Percentiles rank a stretch among this genome's conserved stretches.
These are phyloP conservation scores for Micractinium sp. DNA, from an alignment of 139 green algal species.

Conservation along the genomic window DNA sequence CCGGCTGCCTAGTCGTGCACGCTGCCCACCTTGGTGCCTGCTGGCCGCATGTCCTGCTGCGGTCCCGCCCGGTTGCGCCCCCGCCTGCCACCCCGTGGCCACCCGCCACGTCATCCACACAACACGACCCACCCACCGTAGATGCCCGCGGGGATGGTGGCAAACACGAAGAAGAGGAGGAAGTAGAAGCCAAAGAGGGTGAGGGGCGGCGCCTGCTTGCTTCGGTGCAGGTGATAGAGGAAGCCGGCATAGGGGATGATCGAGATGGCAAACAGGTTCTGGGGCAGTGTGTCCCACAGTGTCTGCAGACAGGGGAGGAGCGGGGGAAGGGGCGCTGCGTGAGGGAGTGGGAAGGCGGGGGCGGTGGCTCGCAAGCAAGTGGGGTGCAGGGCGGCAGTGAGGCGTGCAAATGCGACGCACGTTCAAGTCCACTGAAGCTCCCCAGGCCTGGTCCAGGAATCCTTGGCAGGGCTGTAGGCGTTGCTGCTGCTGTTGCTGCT, in stretches of 20 bases:
- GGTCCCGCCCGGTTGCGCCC: too few species aligned
- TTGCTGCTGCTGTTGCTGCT: background rate
- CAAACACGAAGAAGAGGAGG: conserved; percentile 95
- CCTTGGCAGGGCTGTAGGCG: background rate
- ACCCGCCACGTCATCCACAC: background rate
- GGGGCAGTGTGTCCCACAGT: conserved; percentile 61
- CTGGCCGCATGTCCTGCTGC: too few species aligned
- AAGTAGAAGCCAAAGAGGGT: conserved; percentile 96
- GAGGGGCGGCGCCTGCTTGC: conserved; percentile 63
- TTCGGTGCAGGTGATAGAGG: conserved; percentile 74
- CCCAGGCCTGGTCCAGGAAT: conserved; percentile 40
- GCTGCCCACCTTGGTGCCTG: too few species aligned
- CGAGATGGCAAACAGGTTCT: conserved; percentile 85
- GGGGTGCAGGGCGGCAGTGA: background rate
- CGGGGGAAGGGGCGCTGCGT: too few species aligned
- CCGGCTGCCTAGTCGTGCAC: too few species aligned
- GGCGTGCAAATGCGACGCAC: background rate
- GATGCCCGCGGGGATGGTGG: conserved; percentile 93
- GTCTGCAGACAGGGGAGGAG: conserved; percentile 19
- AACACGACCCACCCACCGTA: conserved; percentile 58
- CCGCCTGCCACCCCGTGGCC: background rate
- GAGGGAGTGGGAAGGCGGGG: background rate
- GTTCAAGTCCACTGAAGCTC: background rate
- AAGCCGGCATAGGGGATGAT: conserved; percentile 96
- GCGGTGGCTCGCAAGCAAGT: background rate